These are phyloP conservation scores for Aspergillus luchuensis DNA, from an alignment of 2,329 filamentous ascomycete species.

Conservation along the genomic window DNA sequence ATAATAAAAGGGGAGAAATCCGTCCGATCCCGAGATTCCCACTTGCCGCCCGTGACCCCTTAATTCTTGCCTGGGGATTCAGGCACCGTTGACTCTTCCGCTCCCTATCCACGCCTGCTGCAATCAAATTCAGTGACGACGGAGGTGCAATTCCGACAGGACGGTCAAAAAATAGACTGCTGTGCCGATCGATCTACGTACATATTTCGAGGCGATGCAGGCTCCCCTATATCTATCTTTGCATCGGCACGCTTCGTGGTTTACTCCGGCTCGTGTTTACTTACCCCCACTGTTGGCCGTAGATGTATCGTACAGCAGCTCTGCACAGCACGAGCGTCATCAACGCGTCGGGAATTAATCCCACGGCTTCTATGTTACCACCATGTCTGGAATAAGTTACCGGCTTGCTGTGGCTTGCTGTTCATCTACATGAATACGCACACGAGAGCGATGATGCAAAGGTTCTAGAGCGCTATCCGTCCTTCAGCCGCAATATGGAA, in stretches of 20 bases:
- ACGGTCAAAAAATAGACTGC: no score
- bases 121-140: no score
- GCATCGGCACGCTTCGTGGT: neutral
- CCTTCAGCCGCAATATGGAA: neutral
- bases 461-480: neutral
- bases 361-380: neutral
- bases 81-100: neutral
- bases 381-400: neutral
- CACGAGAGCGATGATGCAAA: neutral
- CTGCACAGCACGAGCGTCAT: neutral
- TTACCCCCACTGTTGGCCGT: neutral
- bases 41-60: neutral
- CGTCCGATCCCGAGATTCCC: neutral
- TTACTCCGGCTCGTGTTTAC: neutral
- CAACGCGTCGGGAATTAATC: neutral
- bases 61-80: neutral
- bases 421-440: neutral
- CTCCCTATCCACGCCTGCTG: no score
- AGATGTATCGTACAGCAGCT: neutral
- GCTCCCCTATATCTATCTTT: neutral
- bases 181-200: no score
- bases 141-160: no score
- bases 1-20: no score
- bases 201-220: neutral
- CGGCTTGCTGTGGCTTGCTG: neutral